A percentile compares a stretch with the other conserved stretches of the same genome.
phyloP scores from a whole-genome alignment of 2,329 filamentous ascomycete genomes.

The Hymenoscyphus infarciens region DNA sequence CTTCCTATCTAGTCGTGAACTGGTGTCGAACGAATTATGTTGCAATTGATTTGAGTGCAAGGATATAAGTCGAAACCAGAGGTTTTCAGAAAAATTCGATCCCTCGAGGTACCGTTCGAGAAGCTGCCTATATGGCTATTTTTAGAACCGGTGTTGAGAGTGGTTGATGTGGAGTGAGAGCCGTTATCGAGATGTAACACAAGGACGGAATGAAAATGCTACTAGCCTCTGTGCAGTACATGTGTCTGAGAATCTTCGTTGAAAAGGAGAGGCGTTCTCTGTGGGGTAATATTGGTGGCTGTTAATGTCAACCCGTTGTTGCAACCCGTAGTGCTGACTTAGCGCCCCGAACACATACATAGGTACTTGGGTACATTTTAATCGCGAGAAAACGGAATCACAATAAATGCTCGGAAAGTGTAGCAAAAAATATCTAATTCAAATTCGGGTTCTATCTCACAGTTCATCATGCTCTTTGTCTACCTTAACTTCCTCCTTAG shows the following conservation, averaged over 20 bases:
- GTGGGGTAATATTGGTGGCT: neutral
- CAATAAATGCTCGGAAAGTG: neutral
- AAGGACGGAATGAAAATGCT: neutral
- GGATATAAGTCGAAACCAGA: neutral
- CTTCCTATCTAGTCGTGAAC: neutral
- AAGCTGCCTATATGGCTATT: neutral
- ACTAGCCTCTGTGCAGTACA: neutral
- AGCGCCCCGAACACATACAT: no score
- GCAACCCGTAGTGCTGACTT: neutral
- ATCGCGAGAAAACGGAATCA: neutral
- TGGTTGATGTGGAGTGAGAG: neutral
- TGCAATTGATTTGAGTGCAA: neutral
- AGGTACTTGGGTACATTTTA: no score
- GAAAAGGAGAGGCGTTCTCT: neutral
- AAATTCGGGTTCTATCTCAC: conserved; percentile 1
- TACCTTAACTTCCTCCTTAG: neutral
- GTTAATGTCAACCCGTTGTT: neutral
- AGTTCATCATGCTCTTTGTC: neutral
- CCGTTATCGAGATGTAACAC: neutral
- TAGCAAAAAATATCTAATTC: neutral
- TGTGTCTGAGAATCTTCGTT: neutral
- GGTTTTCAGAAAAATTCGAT: neutral
- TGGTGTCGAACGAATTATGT: neutral
- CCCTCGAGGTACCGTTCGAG: neutral
- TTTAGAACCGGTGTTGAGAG: neutral